Conservation (phyloP, 2,329 filamentous ascomycete species). For the Leptodontidium sp. region DNA sequence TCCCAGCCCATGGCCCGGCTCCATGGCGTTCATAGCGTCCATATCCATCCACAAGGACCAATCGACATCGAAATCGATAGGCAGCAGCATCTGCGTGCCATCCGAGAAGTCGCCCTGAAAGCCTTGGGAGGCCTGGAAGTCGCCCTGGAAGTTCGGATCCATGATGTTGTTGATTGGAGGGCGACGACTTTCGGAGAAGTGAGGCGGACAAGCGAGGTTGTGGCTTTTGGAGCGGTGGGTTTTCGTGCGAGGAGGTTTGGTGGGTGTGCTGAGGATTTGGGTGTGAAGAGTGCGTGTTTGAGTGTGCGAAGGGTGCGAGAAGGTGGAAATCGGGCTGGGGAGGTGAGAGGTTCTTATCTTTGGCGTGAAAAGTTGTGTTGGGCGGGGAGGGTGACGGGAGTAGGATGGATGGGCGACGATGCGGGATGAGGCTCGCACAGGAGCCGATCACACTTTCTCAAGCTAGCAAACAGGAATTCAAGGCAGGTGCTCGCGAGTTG, state of each 20-base stretch:
- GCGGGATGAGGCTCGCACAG: not conserved
- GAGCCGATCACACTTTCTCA: not conserved
- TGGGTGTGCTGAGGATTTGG: not conserved
- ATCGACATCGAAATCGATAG: not conserved
- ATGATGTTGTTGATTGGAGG: conserved; percentile 20
- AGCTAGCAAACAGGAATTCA: no score
- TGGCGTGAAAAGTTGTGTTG: not conserved
- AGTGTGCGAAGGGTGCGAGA: conserved; percentile 9
- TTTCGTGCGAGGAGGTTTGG: not conserved
- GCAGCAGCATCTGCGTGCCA: conserved; percentile 14
- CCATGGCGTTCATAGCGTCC: not conserved
- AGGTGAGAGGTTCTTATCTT: conserved; percentile 1
- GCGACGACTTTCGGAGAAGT: conserved; percentile 22
- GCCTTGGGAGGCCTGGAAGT: conserved; percentile 15
- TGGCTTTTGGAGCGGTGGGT: conserved; percentile 10
- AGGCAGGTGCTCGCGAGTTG: no score
- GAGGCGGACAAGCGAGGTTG: conserved; percentile 31
- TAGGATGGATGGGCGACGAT: not conserved
- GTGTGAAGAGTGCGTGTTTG: not conserved
- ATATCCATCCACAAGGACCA: conserved; percentile 5
- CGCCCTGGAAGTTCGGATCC: conserved; percentile 15
- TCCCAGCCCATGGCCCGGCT: not conserved
- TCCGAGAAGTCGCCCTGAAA: conserved; percentile 13
- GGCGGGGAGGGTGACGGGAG: not conserved
- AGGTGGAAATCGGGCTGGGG: not conserved